Base-by-base conservation (phyloP, 306 rosid genomes). In the Cucurbita moschata region DNA sequence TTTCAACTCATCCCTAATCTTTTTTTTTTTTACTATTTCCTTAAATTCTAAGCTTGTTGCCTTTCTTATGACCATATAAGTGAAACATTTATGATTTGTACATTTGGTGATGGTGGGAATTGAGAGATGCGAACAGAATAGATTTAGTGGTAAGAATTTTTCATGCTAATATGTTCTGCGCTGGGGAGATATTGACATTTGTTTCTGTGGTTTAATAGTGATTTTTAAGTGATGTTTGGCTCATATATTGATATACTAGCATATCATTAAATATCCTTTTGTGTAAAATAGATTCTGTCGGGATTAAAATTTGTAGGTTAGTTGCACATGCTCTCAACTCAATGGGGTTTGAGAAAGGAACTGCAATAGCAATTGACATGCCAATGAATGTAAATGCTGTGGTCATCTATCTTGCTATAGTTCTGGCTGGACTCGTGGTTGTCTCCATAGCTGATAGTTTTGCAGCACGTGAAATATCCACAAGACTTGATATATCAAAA, bases 381-480 rank as follows among this genome's bases (percentile, higher is more conserved):
- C 96, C 92, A 68, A 94, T 94, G 99, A 72, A 85, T 85, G 90
- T 83, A 77, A 82, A 60, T 68, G 85, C 97, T n/a, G 85, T 91
- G 65, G 83, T 91, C 79, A 89, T 89, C 88, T 94, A 94, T 88
- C 85, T 94, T 52, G 96, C 96, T 71, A 89, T 90, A 61, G 79
- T 90, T 85, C 88, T 94, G 77, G 92, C 89, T 44, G 96, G 97
- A 77, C 86, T 82, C 78, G 91, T 82, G 54, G 95, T 91, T 76
- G 99, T 94, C 73, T 94, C 97, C 16, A 91, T 94, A 60, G 99
- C 99, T 77, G 97, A 94, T 85, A 94, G 99, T 85, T 94, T 94
- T 79, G 96, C 96, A 73, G 84, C 96, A 11, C 77, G 68, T 77
- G 99, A 94, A 87, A 94, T 94, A 83, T 90, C 97, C 75, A 77